Base-by-base conservation (phyloP, 2,329 filamentous ascomycete species). In the Triangularia setosa region DNA sequence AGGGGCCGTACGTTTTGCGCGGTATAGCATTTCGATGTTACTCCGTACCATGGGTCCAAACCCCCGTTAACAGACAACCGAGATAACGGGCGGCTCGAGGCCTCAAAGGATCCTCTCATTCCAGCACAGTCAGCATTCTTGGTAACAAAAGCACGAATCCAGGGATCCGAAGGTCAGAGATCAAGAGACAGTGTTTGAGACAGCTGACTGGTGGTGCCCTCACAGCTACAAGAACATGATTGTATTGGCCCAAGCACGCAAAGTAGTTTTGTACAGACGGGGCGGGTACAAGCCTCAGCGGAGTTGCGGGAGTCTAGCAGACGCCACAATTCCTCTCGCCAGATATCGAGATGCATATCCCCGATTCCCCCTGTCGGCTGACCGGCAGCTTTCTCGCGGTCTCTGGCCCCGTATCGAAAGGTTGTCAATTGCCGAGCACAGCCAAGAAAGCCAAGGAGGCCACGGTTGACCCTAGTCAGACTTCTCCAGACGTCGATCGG, bases 391-490 rank as follows among this genome's bases (percentile, higher is more conserved):
- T 60, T 52, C 35, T 30, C 44, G 24, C 44, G 35, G 33, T 21
- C 24, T 40, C n/a, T 25, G 11, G 18, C 59, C 58, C 25, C n/a
- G 63, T 30, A 56, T 64, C 57, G 44, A 59, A 27, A 58, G 55
- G 25, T 48, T 30, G n/a, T n/a, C 68, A 69, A 71, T 71, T 71
- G 70, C 70, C 69, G 69, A 67, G 48, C 56, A 33, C 40, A 44
- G 52, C 58, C 61, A 60, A 60, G 60, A 57, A 44, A 60, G 58
- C 58, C 58, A 60, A 60, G 58, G 48, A 55, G 52, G 52, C 52
- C 52, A 55, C 52, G 23, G 52, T 55, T 25, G 24, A 55, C 23
- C 52, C 52, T n/a, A 24, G 57, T 58, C 61, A 55, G 28, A 33
- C 57, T 57, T 55, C 58, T 57, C 61, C 58, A 57, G 30, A 9